phyloP scores from a whole-genome alignment of 106 monocot genomes.

The Platanthera guangdongensis region DNA sequence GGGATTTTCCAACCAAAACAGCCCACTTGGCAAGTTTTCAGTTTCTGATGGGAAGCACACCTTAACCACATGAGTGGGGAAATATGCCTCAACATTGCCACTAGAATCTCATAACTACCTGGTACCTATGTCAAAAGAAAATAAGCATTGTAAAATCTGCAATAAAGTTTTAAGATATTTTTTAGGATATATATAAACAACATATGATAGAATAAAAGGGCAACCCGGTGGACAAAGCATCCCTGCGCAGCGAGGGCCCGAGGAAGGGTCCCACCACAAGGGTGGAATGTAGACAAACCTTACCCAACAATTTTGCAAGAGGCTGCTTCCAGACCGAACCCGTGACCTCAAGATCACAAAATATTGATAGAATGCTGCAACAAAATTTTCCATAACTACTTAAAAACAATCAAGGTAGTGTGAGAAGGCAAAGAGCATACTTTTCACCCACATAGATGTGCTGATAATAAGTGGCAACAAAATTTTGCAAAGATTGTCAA shows the following conservation, averaged over 20 bases:
- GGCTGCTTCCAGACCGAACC: too few relatives aligned
- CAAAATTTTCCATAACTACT: neutral
- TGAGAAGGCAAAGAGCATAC: slow-evolving; percentile 11
- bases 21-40: slow-evolving; percentile 46
- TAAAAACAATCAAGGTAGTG: neutral
- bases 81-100: slow-evolving; percentile 39
- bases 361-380: neutral
- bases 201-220: neutral
- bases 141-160: neutral
- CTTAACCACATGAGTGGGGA: slow-evolving; percentile 44
- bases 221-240: neutral
- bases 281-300: too few relatives aligned
- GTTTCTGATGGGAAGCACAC: slow-evolving; percentile 33
- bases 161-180: neutral
- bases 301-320: too few relatives aligned
- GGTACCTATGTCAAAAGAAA: slow-evolving; percentile 22
- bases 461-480: slow-evolving; percentile 52
- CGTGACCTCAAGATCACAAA: too few relatives aligned
- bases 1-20: slow-evolving; percentile 41
- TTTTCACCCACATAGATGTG: slow-evolving; percentile 66
- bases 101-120: slow-evolving; percentile 48
- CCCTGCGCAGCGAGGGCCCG: too few relatives aligned
- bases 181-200: neutral
- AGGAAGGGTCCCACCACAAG: too few relatives aligned
- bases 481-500: slow-evolving; percentile 9